Conservation (phyloP, 257 asterid species). For the Fraxinus pennsylvanica region DNA sequence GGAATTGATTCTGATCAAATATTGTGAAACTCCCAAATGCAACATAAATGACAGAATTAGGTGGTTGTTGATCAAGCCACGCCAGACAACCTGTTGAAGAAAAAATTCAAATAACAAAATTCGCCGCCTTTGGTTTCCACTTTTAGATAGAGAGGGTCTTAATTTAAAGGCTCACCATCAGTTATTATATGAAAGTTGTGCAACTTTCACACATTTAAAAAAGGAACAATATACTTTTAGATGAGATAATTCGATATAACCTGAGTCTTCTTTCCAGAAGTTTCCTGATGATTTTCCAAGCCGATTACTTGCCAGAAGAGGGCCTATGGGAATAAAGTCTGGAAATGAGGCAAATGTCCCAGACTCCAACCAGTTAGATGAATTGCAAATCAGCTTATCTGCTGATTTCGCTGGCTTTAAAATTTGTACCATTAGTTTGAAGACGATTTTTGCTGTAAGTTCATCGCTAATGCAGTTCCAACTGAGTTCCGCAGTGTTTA, state of each 20-base stretch:
- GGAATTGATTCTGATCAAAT: conserved; percentile 20
- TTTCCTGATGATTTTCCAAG: conserved; percentile 44
- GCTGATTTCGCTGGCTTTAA: conserved; percentile 30
- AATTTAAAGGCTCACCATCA: no score
- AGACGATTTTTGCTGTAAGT: conserved; percentile 9
- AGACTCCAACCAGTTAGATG: conserved; percentile 44
- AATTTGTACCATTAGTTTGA: conserved; percentile 15
- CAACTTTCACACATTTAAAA: no score
- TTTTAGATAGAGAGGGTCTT: no score
- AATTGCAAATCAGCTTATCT: conserved; percentile 50
- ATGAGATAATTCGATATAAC: background rate
- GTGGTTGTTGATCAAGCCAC: conserved; percentile 59
- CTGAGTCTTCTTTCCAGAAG: conserved; percentile 57
- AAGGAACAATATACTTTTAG: no score
- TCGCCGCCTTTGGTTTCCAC: no score
- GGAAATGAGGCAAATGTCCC: conserved; percentile 37
- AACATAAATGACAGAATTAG: conserved; percentile 46
- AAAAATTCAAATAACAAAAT: background rate
- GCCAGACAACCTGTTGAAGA: conserved; percentile 27
- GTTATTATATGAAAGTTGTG: no score
- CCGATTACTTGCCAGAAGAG: conserved; percentile 51
- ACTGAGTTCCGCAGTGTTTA: conserved; percentile 33
- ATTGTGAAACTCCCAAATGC: conserved; percentile 58
- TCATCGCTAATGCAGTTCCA: conserved; percentile 41
- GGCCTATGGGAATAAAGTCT: conserved; percentile 44